These are phyloP conservation scores for Eucalyptus cloeziana DNA, from an alignment of 345 rosid species.

Conservation along the genomic window DNA sequence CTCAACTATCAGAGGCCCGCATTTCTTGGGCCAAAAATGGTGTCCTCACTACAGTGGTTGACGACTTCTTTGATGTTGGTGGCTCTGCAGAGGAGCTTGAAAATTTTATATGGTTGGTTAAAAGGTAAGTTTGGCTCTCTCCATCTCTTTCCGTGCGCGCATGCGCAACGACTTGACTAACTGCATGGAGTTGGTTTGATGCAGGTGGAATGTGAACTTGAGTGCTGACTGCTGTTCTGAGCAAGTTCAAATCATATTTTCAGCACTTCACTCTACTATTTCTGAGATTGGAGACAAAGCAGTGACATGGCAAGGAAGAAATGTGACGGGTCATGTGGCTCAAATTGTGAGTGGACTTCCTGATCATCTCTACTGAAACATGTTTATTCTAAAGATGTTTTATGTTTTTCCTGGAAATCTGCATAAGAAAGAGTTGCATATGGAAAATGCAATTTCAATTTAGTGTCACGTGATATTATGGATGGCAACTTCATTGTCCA, in stretches of 20 bases:
- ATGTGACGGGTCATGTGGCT: conserved; percentile 32
- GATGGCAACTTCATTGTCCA: background rate
- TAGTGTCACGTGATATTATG: background rate
- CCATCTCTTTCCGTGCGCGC: background rate
- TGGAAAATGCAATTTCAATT: background rate
- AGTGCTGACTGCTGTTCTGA: conserved; percentile 49
- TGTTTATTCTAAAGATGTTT: background rate
- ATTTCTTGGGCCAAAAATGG: conserved; percentile 92
- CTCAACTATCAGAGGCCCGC: conserved; percentile 72
- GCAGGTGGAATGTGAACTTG: conserved; percentile 55
- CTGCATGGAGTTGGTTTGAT: background rate
- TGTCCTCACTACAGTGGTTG: conserved; percentile 77
- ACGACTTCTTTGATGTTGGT: conserved; percentile 85
- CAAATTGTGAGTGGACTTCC: conserved; percentile 31
- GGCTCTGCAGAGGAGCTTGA: conserved; percentile 66
- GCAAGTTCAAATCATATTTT: conserved; percentile 68
- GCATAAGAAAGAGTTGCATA: background rate
- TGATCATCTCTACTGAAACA: background rate
- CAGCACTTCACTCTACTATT: conserved; percentile 53
- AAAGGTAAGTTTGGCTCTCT: conserved; percentile 26
- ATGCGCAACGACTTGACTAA: background rate
- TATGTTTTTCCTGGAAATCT: background rate
- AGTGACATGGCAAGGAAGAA: conserved; percentile 47
- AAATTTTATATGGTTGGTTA: conserved; percentile 54
- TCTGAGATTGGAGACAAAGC: conserved; percentile 66